Evolutionary conservation across 75 land plant genomes (phyloP), one percentile per base, ranked within the genome.

Genomic region (Selaginella tamariscina): DNA sequence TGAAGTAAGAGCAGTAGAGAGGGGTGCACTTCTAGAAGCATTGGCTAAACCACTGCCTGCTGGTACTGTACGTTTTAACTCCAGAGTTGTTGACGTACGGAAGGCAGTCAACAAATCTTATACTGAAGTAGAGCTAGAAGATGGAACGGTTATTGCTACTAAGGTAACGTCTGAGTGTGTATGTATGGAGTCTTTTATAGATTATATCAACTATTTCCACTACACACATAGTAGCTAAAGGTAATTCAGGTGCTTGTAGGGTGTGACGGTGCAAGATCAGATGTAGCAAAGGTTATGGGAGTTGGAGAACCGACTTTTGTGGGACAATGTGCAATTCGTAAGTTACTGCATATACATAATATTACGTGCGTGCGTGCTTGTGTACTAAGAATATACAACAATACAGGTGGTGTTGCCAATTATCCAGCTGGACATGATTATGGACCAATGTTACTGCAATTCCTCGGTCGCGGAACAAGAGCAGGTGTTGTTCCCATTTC

Each of bases 221-320:
- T 59, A 13, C 20, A n/a, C 22, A 31, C 22, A 22, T 5, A 27
- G 67, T 2, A 9, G n/a, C 23, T 21, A 2, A 59, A 2, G 13
- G 2, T 28, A 5, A 82, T 83, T 68, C 79, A 95, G 99, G 85
- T 85, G 33, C 75, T 95, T 31, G 80, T 95, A 32, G 99, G 97
- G 2, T 90, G 92, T 69, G 99, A 95, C 81, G 99, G 99, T 2
- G 78, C 82, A 15, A 70, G 82, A 0, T 95, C 99, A 15, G 81
- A 81, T 13, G 81, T 95, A 0, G 97, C 92, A 0, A 83, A 69
- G 49, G 90, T 87, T 89, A 83, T 95, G 89, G 97, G 97, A 0
- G 82, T 84, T 56, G 32, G 78, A 13, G 87, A 95, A 31, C 85
- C 99, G 0, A 70, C 66, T 8, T 86, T 78, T 78, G 88, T 76